These are phyloP conservation scores for Strobilomyces dryophilus DNA, from an alignment of 768 basidiomycete species.

Conservation along the genomic window DNA sequence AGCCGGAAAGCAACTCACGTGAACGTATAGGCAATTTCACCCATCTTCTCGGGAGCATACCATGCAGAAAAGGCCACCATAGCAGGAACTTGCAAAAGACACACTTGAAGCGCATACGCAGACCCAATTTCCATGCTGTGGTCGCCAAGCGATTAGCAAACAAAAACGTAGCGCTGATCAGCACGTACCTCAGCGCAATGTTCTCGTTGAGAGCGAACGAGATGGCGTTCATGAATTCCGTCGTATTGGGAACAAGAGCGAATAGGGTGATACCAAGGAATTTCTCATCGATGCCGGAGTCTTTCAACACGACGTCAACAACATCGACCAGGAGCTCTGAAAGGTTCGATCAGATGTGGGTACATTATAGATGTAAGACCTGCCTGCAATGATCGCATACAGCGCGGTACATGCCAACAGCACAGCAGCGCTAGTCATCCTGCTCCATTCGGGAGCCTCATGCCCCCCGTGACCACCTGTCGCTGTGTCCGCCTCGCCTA, in stretches of 20 bases:
- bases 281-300: slow-evolving; percentile 93
- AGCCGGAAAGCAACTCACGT: slow-evolving; percentile 56
- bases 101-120: slow-evolving; percentile 97
- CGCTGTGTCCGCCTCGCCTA: slow-evolving; percentile 37
- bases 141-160: slow-evolving; percentile 1
- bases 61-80: slow-evolving; percentile 99
- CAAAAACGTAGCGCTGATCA: neutral
- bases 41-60: slow-evolving; percentile 85
- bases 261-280: slow-evolving; percentile 96
- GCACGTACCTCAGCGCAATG: slow-evolving; percentile 83
- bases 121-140: slow-evolving; percentile 98
- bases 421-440: slow-evolving; percentile 85
- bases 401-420: slow-evolving; percentile 84
- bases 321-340: slow-evolving; percentile 92
- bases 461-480: slow-evolving; percentile 74
- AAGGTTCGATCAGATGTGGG: slow-evolving; percentile 1
- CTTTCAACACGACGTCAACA: slow-evolving; percentile 88
- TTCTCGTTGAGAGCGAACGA: slow-evolving; percentile 97
- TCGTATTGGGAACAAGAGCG: slow-evolving; percentile 96
- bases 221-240: slow-evolving; percentile 99
- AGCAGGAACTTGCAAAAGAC: slow-evolving; percentile 93
- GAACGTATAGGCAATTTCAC: slow-evolving; percentile 85
- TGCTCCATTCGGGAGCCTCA: slow-evolving; percentile 95
- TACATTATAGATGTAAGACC: slow-evolving; percentile 23
- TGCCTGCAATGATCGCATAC: slow-evolving; percentile 95